A percentile compares a stretch with the other conserved stretches of the same genome.
phyloP scores from a whole-genome alignment of 2,329 filamentous ascomycete species.

The Xylariaceae sp. region DNA sequence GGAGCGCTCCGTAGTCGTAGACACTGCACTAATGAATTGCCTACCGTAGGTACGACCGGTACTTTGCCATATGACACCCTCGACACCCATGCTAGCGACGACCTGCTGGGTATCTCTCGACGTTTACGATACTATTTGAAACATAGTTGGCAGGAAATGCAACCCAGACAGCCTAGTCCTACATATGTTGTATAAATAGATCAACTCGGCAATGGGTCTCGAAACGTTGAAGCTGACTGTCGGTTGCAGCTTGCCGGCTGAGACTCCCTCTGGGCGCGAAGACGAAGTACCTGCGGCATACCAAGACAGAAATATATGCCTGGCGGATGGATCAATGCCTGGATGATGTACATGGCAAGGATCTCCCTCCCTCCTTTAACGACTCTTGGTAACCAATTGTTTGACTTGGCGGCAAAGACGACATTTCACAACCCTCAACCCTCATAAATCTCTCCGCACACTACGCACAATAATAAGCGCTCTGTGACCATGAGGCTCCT shows the following conservation, averaged over 20 bases:
- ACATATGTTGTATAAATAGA: background rate
- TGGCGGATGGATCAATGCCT: background rate
- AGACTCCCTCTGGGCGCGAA: background rate
- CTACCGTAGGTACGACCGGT: too few relatives aligned
- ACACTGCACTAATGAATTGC: too few relatives aligned
- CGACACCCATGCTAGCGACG: background rate
- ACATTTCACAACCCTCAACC: conserved; percentile 1
- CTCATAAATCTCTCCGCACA: conserved; percentile 10
- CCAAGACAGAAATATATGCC: background rate
- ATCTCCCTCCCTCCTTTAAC: background rate
- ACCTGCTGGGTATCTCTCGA: background rate
- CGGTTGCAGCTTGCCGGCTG: too few relatives aligned
- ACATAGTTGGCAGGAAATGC: background rate
- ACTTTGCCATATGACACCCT: too few relatives aligned
- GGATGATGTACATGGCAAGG: background rate
- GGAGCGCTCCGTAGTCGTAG: background rate
- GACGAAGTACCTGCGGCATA: background rate
- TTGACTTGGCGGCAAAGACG: conserved; percentile 28
- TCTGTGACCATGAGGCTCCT: conserved; percentile 15
- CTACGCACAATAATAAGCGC: conserved; percentile 4
- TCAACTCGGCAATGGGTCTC: background rate
- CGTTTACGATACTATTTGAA: background rate
- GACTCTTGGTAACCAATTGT: conserved; percentile 14
- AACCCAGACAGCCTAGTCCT: too few relatives aligned
- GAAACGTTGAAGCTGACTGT: background rate